A percentile compares a stretch with the other conserved stretches of the same genome.
Evolutionary conservation across 2,329 filamentous ascomycete genomes (phyloP).

Genomic region (Scleromitrula shiraiana): DNA sequence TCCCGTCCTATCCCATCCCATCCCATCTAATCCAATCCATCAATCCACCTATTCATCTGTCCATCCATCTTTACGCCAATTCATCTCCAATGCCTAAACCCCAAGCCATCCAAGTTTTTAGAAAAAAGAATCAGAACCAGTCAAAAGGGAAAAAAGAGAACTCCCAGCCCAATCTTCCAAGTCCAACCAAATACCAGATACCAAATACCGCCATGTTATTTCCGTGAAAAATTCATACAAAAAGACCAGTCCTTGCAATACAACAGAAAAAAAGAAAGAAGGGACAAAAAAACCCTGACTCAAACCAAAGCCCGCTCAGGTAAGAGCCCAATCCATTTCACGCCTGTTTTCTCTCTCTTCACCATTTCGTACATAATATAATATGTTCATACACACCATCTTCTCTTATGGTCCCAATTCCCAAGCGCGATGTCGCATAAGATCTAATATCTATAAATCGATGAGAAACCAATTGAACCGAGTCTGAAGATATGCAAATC

Average conservation of each 20-base stretch:
- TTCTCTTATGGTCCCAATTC: slow-evolving; percentile 2
- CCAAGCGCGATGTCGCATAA: no score
- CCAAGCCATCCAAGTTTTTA: not conserved
- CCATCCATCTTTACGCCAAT: no score
- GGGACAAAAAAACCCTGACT: not conserved
- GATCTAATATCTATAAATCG: not conserved
- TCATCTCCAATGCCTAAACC: not conserved
- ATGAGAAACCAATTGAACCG: not conserved
- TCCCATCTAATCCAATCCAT: no score
- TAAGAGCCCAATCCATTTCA: slow-evolving; percentile 1
- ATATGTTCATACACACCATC: slow-evolving; percentile 7
- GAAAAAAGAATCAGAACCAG: not conserved
- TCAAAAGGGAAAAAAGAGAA: not conserved
- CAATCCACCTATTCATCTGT: not conserved
- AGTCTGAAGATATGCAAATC: not conserved
- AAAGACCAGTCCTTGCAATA: not conserved
- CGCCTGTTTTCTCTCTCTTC: not conserved
- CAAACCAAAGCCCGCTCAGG: slow-evolving; percentile 9
- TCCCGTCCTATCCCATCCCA: no score
- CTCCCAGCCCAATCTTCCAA: not conserved
- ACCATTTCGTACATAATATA: slow-evolving; percentile 9
- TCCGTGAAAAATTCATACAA: not conserved
- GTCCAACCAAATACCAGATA: no score
- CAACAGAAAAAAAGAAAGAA: not conserved
- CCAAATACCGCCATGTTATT: not conserved